Evolutionary conservation across 2,329 filamentous ascomycete genomes (phyloP).

Genomic region (Ilyonectria sp.): DNA sequence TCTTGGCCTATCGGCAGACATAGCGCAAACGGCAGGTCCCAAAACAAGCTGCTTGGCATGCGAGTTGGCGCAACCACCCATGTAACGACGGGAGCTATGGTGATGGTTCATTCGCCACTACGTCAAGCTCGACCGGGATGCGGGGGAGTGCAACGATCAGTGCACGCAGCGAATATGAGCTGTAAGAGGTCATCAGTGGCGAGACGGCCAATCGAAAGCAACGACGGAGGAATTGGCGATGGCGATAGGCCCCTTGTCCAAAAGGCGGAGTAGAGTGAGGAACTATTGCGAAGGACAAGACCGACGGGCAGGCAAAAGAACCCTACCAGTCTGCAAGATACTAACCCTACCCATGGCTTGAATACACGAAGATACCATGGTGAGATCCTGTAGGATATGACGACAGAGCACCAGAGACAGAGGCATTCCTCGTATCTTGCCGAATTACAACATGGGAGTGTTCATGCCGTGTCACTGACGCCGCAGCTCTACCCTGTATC

Average conservation of each 20-base stretch:
- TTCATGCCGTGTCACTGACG: background rate
- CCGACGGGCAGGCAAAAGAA: background rate
- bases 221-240: constrained; percentile 7
- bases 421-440: background rate
- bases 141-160: constrained; percentile 1
- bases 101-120: constrained; percentile 27
- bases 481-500: background rate
- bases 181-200: constrained; percentile 16
- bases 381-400: background rate
- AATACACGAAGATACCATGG: background rate
- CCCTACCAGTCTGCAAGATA: background rate
- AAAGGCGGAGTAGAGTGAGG: constrained; percentile 33
- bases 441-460: background rate
- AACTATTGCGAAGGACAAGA: constrained; percentile 41
- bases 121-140: constrained; percentile 25
- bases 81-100: constrained; percentile 31
- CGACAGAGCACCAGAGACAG: background rate
- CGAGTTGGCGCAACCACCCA: constrained; percentile 29
- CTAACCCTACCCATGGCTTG: background rate
- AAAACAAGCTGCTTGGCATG: constrained; percentile 39
- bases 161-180: constrained; percentile 3
- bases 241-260: constrained; percentile 33
- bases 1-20: constrained; percentile 33
- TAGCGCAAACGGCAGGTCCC: constrained; percentile 44
- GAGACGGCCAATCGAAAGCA: constrained; percentile 26